phyloP scores from a whole-genome alignment of 2,329 filamentous ascomycete species.

The Zalaria sp. region DNA sequence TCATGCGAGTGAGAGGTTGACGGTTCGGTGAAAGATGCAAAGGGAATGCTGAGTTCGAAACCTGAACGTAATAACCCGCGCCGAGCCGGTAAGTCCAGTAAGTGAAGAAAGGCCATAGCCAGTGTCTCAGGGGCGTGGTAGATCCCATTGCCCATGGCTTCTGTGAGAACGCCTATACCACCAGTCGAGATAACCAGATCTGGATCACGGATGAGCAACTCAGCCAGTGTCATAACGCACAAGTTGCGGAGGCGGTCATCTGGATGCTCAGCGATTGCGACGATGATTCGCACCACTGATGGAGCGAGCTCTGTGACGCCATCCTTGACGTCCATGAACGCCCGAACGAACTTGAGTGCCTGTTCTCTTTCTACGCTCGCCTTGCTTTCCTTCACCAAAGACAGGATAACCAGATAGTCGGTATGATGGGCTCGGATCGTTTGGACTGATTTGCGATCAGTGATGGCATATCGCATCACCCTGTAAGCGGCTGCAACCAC shows the following conservation, averaged over 20 bases:
- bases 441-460: slow-evolving; percentile 75
- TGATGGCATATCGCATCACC: slow-evolving; percentile 86
- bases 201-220: slow-evolving; percentile 80
- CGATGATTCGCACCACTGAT: slow-evolving; percentile 75
- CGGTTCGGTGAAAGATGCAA: slow-evolving; percentile 86
- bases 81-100: slow-evolving; percentile 71
- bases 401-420: slow-evolving; percentile 82
- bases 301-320: slow-evolving; percentile 78
- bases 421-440: slow-evolving; percentile 81
- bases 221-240: slow-evolving; percentile 81
- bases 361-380: slow-evolving; percentile 96
- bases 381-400: slow-evolving; percentile 88
- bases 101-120: slow-evolving; percentile 72
- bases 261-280: slow-evolving; percentile 74
- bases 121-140: slow-evolving; percentile 90
- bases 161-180: slow-evolving; percentile 75
- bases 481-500: slow-evolving; percentile 91
- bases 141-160: slow-evolving; percentile 76
- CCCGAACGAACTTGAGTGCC: slow-evolving; percentile 87
- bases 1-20: slow-evolving; percentile 40
- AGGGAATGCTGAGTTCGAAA: slow-evolving; percentile 71
- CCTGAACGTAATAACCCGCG: slow-evolving; percentile 75
- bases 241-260: slow-evolving; percentile 82
- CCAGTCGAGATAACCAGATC: slow-evolving; percentile 68
- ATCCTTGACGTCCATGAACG: slow-evolving; percentile 90